Conservation (phyloP, 257 asterid genomes). For the Cynanchum wilfordii region DNA sequence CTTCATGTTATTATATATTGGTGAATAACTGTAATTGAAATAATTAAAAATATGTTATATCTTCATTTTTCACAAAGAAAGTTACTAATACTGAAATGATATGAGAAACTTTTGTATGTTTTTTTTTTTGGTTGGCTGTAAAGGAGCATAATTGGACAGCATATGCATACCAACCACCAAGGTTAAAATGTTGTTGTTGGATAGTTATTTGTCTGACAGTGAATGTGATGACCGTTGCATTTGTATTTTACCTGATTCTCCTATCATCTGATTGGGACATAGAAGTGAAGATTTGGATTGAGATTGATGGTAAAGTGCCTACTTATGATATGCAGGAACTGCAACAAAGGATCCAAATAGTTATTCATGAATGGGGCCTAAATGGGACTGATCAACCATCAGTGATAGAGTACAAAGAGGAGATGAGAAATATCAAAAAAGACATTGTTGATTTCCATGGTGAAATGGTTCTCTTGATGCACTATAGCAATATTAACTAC, state of each 20-base stretch:
- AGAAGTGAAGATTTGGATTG: not conserved
- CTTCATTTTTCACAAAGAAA: not conserved
- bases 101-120: not conserved
- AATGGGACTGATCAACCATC: conserved; percentile 39
- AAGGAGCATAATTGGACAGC: not conserved
- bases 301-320: not conserved
- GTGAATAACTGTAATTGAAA: not conserved
- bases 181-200: not conserved
- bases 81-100: not conserved
- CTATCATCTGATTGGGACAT: not conserved
- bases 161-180: not conserved
- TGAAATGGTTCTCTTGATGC: conserved; percentile 85
- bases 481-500: conserved; percentile 62
- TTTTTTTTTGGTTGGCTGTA: not conserved
- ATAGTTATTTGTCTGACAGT: not conserved
- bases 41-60: not conserved
- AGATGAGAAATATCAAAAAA: conserved; percentile 61
- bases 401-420: conserved; percentile 41
- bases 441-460: conserved; percentile 92
- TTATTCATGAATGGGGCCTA: conserved; percentile 42
- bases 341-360: conserved; percentile 61
- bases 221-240: not conserved
- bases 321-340: conserved; percentile 51
- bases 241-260: not conserved
- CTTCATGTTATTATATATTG: too few relatives aligned